Evolutionary conservation across 2,329 filamentous ascomycete species (phyloP), one percentile per base, ranked within the genome.

Genomic region (Septoria linicola): DNA sequence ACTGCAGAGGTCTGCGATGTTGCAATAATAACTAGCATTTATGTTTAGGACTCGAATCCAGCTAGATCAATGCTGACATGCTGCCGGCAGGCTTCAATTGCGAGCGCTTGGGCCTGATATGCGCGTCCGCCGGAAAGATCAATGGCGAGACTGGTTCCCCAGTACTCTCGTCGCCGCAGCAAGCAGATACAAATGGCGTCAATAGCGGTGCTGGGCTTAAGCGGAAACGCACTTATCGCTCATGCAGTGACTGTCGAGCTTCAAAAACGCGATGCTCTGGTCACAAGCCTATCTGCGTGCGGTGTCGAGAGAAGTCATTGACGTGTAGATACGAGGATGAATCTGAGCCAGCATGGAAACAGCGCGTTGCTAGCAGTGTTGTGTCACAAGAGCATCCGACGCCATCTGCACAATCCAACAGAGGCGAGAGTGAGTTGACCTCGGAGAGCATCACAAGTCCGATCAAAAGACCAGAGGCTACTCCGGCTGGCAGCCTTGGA

Each of bases 231-330:
- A 62, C 59, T 0, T 62, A 60, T 45, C 39, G 59, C 30, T 59
- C 55, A 2, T 62, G 59, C 43, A 42, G 40, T 8, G 53, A 56
- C 34, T 62, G 59, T 41, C 49, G 59, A n/a, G 40, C 44, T 4
- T 56, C 54, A 31, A 62, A 62, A 40, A 60, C 55, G 3, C 41
- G 59, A 39, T 62, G 59, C 41, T 62, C 59, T 1, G 59, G 59
- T 16, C 48, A 59, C 21, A 60, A 58, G 44, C 59, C 59, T 0
- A 54, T 42, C 10, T 62, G 59, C 44, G 45, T 49, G 25, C 44
- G 59, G 19, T 62, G 59, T 41, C 40, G 41, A 16, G 54, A 60
- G 23, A 62, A 62, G 43, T 47, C 43, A 8, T 43, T 62, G 35
- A 20, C 41, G 13, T 62, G 59, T 41, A 46, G 37, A 13, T 62